Conservation (phyloP, 768 basidiomycete species). For the Podaxis sp. region DNA sequence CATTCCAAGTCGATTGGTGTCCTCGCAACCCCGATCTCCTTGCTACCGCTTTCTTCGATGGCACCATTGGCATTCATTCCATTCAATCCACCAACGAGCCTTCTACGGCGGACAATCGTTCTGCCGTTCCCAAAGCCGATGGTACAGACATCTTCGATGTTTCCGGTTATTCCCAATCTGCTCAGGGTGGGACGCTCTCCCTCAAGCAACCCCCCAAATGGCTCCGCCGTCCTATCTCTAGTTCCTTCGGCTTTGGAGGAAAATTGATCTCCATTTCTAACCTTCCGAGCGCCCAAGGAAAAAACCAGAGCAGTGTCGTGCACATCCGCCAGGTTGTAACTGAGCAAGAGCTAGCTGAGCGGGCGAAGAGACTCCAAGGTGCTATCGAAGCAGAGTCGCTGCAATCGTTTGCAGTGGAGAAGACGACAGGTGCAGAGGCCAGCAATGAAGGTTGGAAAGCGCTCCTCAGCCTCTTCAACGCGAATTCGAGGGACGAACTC, state of each 20-base stretch:
- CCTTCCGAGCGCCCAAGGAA: conserved; percentile 70
- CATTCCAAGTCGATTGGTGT: conserved; percentile 97
- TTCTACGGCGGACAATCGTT: conserved; percentile 25
- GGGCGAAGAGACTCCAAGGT: conserved; percentile 64
- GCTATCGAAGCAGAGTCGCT: conserved; percentile 62
- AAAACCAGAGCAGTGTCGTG: conserved; percentile 79
- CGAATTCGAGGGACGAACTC: conserved; percentile 87
- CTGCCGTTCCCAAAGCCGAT: conserved; percentile 45
- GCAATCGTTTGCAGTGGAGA: conserved; percentile 68
- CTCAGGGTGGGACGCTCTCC: conserved; percentile 61
- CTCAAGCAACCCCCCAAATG: conserved; percentile 96
- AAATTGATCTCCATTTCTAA: conserved; percentile 81
- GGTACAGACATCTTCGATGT: conserved; percentile 81
- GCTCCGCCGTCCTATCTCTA: conserved; percentile 81
- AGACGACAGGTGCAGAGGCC: conserved; percentile 23
- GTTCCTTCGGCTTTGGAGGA: conserved; percentile 91
- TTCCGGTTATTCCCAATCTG: conserved; percentile 50
- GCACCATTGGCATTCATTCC: conserved; percentile 90
- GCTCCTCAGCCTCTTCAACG: conserved; percentile 82
- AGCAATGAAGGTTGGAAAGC: conserved; percentile 78
- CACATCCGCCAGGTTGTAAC: conserved; percentile 79
- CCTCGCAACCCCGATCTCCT: conserved; percentile 85
- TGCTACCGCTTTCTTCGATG: conserved; percentile 93
- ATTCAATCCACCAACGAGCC: conserved; percentile 84
- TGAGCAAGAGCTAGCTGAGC: conserved; percentile 70